These are phyloP conservation scores for Epicoccum nigrum DNA, from an alignment of 2,329 filamentous ascomycete genomes.

Conservation along the genomic window DNA sequence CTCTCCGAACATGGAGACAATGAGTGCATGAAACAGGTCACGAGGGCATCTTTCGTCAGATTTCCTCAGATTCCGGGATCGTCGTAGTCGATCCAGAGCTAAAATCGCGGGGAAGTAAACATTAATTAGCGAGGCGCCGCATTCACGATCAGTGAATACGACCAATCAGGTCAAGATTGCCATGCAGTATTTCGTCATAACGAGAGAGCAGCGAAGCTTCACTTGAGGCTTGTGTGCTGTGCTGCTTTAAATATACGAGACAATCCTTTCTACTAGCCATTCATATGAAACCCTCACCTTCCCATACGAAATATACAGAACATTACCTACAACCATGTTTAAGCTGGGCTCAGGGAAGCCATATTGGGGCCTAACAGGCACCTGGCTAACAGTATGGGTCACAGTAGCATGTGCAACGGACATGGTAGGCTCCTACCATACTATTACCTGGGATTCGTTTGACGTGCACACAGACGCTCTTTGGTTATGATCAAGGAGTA, in stretches of 20 bases:
- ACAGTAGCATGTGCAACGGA: constrained; percentile 46
- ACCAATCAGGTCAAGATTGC: constrained; percentile 9
- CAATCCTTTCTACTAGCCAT: neutral
- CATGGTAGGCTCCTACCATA: constrained; percentile 15
- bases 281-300: neutral
- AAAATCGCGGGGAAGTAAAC: constrained; percentile 14
- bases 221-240: neutral
- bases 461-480: constrained; percentile 31
- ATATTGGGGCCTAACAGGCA: constrained; percentile 61
- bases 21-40: neutral
- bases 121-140: constrained; percentile 3
- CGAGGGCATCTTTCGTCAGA: neutral
- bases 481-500: constrained; percentile 59
- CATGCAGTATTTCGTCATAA: constrained; percentile 17
- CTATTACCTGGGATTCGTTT: neutral
- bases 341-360: constrained; percentile 40
- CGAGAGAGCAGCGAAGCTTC: neutral
- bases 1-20: constrained; percentile 10
- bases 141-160: constrained; percentile 4
- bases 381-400: constrained; percentile 64
- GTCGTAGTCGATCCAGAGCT: constrained; percentile 5
- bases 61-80: constrained; percentile 7
- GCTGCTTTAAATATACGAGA: constrained; percentile 5
- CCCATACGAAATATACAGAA: neutral
- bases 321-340: constrained; percentile 16